These are phyloP conservation scores for Mucor plumbeus DNA, from an alignment of 371 early-diverging fungal species.

Conservation along the genomic window DNA sequence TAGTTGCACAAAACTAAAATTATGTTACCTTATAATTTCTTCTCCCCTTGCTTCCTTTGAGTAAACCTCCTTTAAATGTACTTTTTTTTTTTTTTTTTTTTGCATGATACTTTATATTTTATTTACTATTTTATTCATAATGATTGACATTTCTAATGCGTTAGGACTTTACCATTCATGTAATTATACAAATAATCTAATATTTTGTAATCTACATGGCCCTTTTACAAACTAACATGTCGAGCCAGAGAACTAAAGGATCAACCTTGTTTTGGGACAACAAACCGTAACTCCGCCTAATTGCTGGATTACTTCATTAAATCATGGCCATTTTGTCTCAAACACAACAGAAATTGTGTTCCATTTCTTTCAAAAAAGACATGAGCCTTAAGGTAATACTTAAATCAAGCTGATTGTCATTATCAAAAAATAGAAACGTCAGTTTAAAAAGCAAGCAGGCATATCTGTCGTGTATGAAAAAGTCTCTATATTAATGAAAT, in stretches of 20 bases:
- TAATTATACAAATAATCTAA: no score
- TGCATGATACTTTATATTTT: not conserved
- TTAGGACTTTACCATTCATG: no score
- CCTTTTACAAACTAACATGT: not conserved
- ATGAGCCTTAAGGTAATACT: no score
- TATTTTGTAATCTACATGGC: not conserved
- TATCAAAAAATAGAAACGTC: not conserved
- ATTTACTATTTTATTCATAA: not conserved
- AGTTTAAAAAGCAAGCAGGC: not conserved
- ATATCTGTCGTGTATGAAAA: not conserved
- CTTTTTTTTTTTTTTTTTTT: not conserved
- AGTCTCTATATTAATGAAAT: not conserved
- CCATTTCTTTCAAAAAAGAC: not conserved
- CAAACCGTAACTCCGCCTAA: slow-evolving; percentile 5
- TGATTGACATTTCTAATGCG: no score
- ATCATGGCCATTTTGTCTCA: not conserved
- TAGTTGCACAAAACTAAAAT: slow-evolving; percentile 7
- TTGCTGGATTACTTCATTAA: not conserved
- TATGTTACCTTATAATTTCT: not conserved
- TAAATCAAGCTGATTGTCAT: no score
- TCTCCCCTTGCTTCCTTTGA: not conserved
- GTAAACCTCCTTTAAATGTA: not conserved
- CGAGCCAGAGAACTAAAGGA: not conserved
- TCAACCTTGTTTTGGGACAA: not conserved
- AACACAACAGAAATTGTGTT: not conserved